phyloP scores from a whole-genome alignment of 352 stramenopile genomes.

The Pythium pyrilobum region DNA sequence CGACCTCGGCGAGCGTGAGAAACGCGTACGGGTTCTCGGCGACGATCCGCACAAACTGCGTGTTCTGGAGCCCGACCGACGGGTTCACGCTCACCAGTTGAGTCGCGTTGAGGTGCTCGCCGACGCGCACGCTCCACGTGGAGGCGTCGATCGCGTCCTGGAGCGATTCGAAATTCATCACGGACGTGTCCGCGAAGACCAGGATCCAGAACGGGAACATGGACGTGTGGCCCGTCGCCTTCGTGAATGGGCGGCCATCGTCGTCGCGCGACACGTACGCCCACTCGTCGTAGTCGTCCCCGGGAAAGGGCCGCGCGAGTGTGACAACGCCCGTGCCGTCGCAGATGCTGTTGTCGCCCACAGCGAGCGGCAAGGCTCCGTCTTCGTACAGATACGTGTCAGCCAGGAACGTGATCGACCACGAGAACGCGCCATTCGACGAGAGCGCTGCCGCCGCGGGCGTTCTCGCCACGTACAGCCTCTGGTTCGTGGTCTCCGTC shows the following conservation, averaged over 20 bases:
- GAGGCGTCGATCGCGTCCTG: slow-evolving; percentile 37
- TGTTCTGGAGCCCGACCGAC: slow-evolving; percentile 27
- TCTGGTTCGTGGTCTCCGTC: background rate
- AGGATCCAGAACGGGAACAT: slow-evolving; percentile 83
- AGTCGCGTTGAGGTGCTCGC: slow-evolving; percentile 15
- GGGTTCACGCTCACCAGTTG: slow-evolving; percentile 43
- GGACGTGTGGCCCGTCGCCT: slow-evolving; percentile 20
- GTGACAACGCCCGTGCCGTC: slow-evolving; percentile 26
- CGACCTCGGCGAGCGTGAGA: slow-evolving; percentile 68
- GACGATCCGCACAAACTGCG: slow-evolving; percentile 63
- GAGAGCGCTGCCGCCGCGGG: slow-evolving; percentile 26
- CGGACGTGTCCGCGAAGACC: slow-evolving; percentile 52
- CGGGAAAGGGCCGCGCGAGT: slow-evolving; percentile 26
- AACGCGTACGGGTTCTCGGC: slow-evolving; percentile 28
- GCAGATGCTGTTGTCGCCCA: slow-evolving; percentile 37
- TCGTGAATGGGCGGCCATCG: slow-evolving; percentile 7
- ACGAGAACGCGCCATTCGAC: slow-evolving; percentile 46
- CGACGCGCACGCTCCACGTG: slow-evolving; percentile 41
- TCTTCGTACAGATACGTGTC: slow-evolving; percentile 18
- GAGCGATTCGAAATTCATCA: slow-evolving; percentile 60
- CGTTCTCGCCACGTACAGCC: slow-evolving; percentile 43
- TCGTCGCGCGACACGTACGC: slow-evolving; percentile 28
- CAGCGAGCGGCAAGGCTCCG: slow-evolving; percentile 14
- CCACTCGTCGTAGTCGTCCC: slow-evolving; percentile 38
- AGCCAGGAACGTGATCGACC: slow-evolving; percentile 64